These are phyloP conservation scores for Trichosporon faecale DNA, from an alignment of 1,284 basidiomycete genomes.

Conservation along the genomic window DNA sequence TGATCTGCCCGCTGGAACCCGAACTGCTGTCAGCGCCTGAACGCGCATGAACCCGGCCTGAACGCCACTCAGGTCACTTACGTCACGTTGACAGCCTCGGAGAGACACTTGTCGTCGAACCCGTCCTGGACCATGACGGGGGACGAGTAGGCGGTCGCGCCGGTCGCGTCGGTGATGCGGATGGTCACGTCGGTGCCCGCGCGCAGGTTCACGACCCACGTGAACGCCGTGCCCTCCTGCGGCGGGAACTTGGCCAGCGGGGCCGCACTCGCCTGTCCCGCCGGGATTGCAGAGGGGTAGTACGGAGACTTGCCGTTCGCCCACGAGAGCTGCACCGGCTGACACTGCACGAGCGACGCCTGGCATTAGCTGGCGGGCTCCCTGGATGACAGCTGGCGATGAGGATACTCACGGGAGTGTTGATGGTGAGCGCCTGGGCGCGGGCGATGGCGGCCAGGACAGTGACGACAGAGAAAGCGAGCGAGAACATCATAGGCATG, in stretches of 20 bases:
- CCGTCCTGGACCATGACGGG: slow-evolving; percentile 58
- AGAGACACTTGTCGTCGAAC: slow-evolving; percentile 45
- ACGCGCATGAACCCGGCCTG: too few species aligned
- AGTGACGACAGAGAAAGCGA: slow-evolving; percentile 3
- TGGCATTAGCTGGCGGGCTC: slow-evolving; percentile 13
- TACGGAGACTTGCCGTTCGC: slow-evolving; percentile 60
- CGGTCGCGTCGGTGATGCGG: slow-evolving; percentile 58
- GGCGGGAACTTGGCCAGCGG: slow-evolving; percentile 40
- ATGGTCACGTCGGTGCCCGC: slow-evolving; percentile 56
- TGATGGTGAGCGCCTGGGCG: slow-evolving; percentile 56
- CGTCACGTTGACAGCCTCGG: slow-evolving; percentile 6
- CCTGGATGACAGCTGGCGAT: not conserved
- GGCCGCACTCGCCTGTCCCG: slow-evolving; percentile 60
- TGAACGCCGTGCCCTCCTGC: slow-evolving; percentile 55
- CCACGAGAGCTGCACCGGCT: slow-evolving; percentile 57
- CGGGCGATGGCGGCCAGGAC: slow-evolving; percentile 49
- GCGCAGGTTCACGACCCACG: slow-evolving; percentile 64
- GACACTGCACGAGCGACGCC: slow-evolving; percentile 45
- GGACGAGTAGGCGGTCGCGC: slow-evolving; percentile 60
- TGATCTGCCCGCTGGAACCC: not conserved
- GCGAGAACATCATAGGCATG: not conserved
- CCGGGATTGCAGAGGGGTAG: slow-evolving; percentile 65
- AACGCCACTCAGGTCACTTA: not conserved
- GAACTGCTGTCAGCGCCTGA: not conserved
- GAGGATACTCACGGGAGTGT: slow-evolving; percentile 57